Evolutionary conservation across 2,329 filamentous ascomycete species (phyloP), one percentile per base, ranked within the genome.

Genomic region (Alternaria sp.): DNA sequence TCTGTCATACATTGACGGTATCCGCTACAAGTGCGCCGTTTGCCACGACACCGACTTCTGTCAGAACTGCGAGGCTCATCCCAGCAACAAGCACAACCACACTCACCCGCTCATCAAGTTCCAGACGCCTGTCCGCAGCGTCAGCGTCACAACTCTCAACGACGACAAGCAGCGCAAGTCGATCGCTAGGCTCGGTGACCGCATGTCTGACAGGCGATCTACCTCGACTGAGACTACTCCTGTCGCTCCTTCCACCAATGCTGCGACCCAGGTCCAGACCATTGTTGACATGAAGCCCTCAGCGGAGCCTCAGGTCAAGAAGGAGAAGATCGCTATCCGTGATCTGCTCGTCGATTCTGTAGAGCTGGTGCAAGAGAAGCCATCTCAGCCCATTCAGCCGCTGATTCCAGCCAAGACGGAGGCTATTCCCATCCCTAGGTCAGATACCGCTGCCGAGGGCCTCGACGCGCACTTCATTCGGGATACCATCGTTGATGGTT

Each of bases 61-160:
- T 77, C 92, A 91, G 73, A 90, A 86, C 73, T 99, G 95, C 80
- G 96, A 99, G 81, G 92, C 94, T 48, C 88, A 88, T 70, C 95
- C 95, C 7, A 83, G 83, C 64, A 94, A 96, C 78, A 82, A 81
- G 23, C 95, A 99, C 82, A 97, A 98, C 83, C 89, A 88, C 78
- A 96, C 93, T n/a, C 95, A 99, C 72, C 95, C 95, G 28, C 82
- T 99, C 69, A 93, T 99, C 82, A 97, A 97, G 82, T 93, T 99
- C 83, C 96, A 92, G 85, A 96, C 91, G 2, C 91, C 94, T 9
- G 90, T 99, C 48, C 90, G 92, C 67, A 90, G 91, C 67, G 91
- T 97, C 34, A 93, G 87, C 62, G 91, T 99, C 51, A 93, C 88
- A 49, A 98, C 94, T 8, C 84, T 90, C 63, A 90, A 90, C 52